Conservation (phyloP, 2,329 filamentous ascomycete species). For the Penicillium sp. region DNA sequence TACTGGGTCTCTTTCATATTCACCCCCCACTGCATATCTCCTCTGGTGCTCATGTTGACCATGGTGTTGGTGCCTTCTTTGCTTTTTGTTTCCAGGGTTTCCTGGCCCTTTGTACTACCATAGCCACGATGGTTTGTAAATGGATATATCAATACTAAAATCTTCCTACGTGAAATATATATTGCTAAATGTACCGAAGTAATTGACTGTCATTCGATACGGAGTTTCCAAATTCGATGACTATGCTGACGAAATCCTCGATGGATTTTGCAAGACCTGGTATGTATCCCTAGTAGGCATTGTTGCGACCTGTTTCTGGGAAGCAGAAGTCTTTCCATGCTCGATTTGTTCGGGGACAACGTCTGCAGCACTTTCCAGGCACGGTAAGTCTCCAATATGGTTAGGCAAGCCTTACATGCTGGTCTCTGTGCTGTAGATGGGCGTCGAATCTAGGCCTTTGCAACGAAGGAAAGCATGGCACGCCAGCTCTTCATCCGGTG, state of each 20-base stretch:
- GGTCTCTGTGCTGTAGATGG: no score
- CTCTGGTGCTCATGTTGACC: constrained; percentile 23
- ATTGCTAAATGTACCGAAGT: not conserved
- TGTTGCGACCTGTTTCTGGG: no score
- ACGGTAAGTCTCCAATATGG: no score
- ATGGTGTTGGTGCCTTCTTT: constrained; percentile 28
- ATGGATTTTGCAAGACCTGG: not conserved
- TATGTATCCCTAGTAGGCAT: no score
- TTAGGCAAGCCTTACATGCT: no score
- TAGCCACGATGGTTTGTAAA: constrained; percentile 27
- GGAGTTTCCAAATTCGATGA: no score
- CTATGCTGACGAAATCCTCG: no score
- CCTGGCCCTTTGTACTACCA: constrained; percentile 24
- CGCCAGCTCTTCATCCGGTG: not conserved
- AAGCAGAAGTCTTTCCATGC: no score
- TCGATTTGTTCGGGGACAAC: no score
- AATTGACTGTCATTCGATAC: not conserved
- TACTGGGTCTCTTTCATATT: constrained; percentile 34
- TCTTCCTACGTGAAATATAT: not conserved
- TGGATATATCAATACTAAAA: constrained; percentile 15
- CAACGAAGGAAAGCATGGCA: not conserved
- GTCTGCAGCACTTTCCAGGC: no score
- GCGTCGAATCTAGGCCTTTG: not conserved
- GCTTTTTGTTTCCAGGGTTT: constrained; percentile 17
- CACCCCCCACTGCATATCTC: constrained; percentile 23